Evolutionary conservation across 495 filamentous ascomycete genomes (phyloP).

Genomic region (Podospora tetraspora): DNA sequence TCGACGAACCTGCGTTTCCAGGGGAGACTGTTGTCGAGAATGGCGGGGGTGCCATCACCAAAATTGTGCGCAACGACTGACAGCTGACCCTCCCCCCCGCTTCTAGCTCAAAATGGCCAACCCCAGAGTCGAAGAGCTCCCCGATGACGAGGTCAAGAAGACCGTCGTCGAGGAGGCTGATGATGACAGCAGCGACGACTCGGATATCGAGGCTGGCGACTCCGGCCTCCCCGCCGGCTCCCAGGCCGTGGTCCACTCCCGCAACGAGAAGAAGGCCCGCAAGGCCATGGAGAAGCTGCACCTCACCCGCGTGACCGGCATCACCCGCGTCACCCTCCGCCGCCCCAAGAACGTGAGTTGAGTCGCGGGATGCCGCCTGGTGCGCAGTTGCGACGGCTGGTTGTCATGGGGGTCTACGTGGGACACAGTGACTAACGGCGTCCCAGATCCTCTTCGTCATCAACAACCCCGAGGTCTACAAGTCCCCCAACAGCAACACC

Average conservation of each 20-base stretch:
- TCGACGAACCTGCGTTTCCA: constrained; percentile 4
- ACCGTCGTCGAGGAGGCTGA: constrained; percentile 73
- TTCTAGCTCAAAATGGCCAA: constrained; percentile 68
- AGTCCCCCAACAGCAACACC: constrained; percentile 95
- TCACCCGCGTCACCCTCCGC: constrained; percentile 95
- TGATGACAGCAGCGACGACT: constrained; percentile 66
- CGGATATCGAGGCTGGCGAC: constrained; percentile 63
- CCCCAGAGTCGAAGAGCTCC: constrained; percentile 94
- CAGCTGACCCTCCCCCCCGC: constrained; percentile 25
- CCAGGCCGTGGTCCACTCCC: constrained; percentile 84
- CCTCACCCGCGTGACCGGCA: constrained; percentile 90
- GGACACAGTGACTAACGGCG: constrained; percentile 22
- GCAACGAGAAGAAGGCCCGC: constrained; percentile 99
- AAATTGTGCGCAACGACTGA: constrained; percentile 19
- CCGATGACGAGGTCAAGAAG: constrained; percentile 81
- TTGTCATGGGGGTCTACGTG: neutral
- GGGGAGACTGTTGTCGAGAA: constrained; percentile 7
- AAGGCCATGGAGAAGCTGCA: constrained; percentile 98
- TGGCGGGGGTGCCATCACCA: neutral
- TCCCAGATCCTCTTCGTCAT: constrained; percentile 95
- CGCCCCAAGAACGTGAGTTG: constrained; percentile 92
- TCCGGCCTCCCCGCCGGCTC: constrained; percentile 77
- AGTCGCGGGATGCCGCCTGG: neutral
- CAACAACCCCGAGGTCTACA: constrained; percentile 99
- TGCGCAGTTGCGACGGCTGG: neutral